phyloP scores from a whole-genome alignment of 768 basidiomycete genomes.

The Lactarius psammicola region DNA sequence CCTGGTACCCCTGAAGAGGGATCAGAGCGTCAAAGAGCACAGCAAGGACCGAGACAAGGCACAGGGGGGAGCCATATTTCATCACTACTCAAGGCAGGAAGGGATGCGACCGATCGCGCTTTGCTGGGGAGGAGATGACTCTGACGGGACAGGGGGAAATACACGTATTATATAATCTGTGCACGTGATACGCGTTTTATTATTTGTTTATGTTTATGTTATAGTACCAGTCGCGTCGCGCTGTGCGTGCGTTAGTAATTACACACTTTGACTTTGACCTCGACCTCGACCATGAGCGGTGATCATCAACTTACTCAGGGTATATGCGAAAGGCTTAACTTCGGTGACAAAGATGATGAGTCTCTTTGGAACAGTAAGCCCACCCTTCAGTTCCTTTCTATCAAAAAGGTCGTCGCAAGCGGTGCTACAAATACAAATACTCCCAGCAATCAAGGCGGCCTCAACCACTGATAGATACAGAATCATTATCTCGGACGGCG shows the following conservation, averaged over 20 bases:
- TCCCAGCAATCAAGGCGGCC: conserved; percentile 14
- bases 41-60: conserved; percentile 60
- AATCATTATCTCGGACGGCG: conserved; percentile 88
- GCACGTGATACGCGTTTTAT: background rate
- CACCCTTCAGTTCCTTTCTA: conserved; percentile 75
- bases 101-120: conserved; percentile 80
- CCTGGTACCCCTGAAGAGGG: conserved; percentile 57
- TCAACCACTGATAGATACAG: conserved; percentile 56
- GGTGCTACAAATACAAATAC: conserved; percentile 33
- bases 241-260: conserved; percentile 15
- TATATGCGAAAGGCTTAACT: conserved; percentile 26
- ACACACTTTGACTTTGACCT: conserved; percentile 6
- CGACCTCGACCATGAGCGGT: background rate
- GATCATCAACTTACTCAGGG: conserved; percentile 18
- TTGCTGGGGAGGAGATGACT: conserved; percentile 46
- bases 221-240: conserved; percentile 19
- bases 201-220: conserved; percentile 3
- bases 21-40: conserved; percentile 31
- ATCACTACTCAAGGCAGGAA: conserved; percentile 78
- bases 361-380: conserved; percentile 38
- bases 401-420: conserved; percentile 65
- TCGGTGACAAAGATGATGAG: conserved; percentile 23
- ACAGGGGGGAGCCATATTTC: conserved; percentile 90
- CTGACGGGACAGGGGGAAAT: no score
- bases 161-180: conserved; percentile 5